Percentiles rank a stretch among this genome's conserved stretches.
Evolutionary conservation across 2,329 filamentous ascomycete genomes (phyloP).

Genomic region (Torrubiellomyces zombiae): DNA sequence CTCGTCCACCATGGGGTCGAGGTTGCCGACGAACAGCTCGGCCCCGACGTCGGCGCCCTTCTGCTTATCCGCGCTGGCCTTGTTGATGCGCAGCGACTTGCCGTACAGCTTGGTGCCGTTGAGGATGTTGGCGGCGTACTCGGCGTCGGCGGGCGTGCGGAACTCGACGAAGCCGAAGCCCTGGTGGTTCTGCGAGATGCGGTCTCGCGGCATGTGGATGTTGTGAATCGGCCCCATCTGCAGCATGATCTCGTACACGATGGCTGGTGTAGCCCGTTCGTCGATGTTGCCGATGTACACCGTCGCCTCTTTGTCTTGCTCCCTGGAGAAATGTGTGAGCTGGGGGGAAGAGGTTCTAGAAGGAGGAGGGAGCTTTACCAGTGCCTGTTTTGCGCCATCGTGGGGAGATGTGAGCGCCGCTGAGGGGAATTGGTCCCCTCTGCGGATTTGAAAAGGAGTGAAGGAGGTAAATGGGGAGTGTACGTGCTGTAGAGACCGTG

Average conservation of each 20-base stretch:
- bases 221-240: slow-evolving; percentile 96
- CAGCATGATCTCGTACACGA: slow-evolving; percentile 96
- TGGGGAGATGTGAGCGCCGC: too few relatives aligned
- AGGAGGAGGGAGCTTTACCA: slow-evolving; percentile 36
- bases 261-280: slow-evolving; percentile 77
- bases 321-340: slow-evolving; percentile 33
- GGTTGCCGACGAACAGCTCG: slow-evolving; percentile 90
- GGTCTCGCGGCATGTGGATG: slow-evolving; percentile 94
- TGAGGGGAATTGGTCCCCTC: too few relatives aligned
- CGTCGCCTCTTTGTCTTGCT: slow-evolving; percentile 95
- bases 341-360: neutral
- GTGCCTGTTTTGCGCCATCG: slow-evolving; percentile 55
- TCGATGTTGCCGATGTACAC: slow-evolving; percentile 98
- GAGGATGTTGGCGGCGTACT: slow-evolving; percentile 93
- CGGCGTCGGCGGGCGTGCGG: slow-evolving; percentile 84
- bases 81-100: slow-evolving; percentile 94
- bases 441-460: neutral
- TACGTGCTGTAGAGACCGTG: too few relatives aligned
- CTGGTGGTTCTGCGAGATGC: slow-evolving; percentile 91
- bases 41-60: slow-evolving; percentile 86
- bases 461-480: too few relatives aligned
- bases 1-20: slow-evolving; percentile 89
- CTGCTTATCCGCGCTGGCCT: slow-evolving; percentile 81
- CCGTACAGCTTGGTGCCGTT: slow-evolving; percentile 87
- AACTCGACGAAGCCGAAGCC: slow-evolving; percentile 99